A percentile compares a stretch with the other conserved stretches of the same genome.
These are phyloP conservation scores for Thalassiosira mediterranea DNA, from an alignment of 352 stramenopile genomes.

Conservation along the genomic window DNA sequence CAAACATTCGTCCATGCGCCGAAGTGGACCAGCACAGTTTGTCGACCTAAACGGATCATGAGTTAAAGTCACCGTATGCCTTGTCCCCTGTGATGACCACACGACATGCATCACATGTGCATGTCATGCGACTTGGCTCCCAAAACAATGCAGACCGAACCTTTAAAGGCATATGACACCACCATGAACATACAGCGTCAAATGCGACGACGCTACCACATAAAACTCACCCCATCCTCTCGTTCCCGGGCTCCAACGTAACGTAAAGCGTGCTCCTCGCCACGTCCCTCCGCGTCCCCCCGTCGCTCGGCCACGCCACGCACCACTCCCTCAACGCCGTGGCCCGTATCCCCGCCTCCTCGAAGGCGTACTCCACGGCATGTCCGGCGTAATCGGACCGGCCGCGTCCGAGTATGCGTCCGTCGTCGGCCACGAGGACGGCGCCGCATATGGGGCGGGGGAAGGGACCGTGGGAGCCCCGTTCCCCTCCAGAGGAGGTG, in stretches of 20 bases:
- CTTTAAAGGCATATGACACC: too few species aligned
- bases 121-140: too few species aligned
- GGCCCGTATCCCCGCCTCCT: conserved; percentile 61
- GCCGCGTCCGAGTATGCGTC: conserved; percentile 62
- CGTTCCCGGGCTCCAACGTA: conserved; percentile 69
- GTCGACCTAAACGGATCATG: too few species aligned
- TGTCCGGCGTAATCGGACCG: conserved; percentile 59
- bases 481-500: conserved; percentile 42
- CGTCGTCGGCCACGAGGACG: conserved; percentile 65
- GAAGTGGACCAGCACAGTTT: too few species aligned
- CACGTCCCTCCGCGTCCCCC: conserved; percentile 62
- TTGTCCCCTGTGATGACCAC: too few species aligned
- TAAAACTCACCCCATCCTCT: conserved; percentile 54
- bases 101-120: too few species aligned
- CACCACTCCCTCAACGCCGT: conserved; percentile 75
- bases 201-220: too few species aligned
- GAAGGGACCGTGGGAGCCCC: conserved; percentile 47
- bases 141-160: too few species aligned
- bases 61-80: too few species aligned
- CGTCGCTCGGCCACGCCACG: conserved; percentile 63
- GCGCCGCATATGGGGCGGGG: conserved; percentile 63
- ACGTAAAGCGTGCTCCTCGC: conserved; percentile 70
- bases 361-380: conserved; percentile 60
- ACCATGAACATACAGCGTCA: too few species aligned
- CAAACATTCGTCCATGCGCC: too few species aligned